Conservation (phyloP, 768 basidiomycete genomes). For the Termitomyces eurrhizus region DNA sequence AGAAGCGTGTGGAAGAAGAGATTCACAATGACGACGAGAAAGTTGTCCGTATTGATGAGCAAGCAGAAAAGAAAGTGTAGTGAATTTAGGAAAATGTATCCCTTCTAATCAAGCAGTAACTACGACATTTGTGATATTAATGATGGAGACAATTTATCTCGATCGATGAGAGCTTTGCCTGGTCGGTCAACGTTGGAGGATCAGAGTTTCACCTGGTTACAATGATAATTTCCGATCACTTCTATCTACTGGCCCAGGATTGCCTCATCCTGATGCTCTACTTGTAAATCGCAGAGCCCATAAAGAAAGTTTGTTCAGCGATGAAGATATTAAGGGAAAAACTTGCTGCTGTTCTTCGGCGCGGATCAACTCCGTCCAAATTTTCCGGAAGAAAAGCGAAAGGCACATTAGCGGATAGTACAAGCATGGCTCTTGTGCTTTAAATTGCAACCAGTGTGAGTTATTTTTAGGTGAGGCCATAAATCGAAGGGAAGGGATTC, state of each 20-base stretch:
- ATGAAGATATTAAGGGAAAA: not conserved
- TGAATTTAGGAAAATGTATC: not conserved
- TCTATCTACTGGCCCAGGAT: not conserved
- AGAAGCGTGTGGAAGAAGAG: slow-evolving; percentile 37
- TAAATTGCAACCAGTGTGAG: no score
- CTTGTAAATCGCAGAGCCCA: not conserved
- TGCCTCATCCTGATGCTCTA: not conserved
- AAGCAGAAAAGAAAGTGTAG: not conserved
- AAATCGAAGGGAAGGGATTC: no score
- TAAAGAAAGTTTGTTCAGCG: no score
- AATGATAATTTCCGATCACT: not conserved
- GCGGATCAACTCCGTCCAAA: no score
- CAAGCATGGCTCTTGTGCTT: no score
- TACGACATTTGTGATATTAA: not conserved
- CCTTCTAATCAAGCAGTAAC: not conserved
- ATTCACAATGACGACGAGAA: slow-evolving; percentile 18
- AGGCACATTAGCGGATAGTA: no score
- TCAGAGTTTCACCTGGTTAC: not conserved
- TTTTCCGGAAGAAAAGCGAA: no score
- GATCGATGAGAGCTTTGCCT: not conserved
- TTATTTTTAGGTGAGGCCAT: no score
- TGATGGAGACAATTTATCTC: not conserved
- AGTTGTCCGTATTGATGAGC: not conserved
- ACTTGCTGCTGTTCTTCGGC: no score
- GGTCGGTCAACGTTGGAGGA: not conserved